Evolutionary conservation across 371 early-diverging fungal species (phyloP), one percentile per base, ranked within the genome.

Genomic region (Umbelopsis sp.): DNA sequence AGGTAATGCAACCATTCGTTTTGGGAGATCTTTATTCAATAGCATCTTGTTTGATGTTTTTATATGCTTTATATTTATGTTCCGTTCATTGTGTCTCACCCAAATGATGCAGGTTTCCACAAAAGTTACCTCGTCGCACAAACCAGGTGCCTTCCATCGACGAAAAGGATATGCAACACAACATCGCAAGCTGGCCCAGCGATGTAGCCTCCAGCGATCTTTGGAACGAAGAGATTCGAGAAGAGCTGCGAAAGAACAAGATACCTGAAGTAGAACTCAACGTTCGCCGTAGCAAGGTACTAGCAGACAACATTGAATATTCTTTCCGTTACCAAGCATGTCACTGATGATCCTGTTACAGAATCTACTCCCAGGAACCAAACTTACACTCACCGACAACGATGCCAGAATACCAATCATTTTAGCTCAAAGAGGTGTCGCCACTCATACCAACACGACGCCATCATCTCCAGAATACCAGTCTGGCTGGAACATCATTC

Each of bases 331-430:
- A 35, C 29, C 8, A 29, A 18, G 24, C 41, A 10, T 41, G 41
- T 41, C 7, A 41, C 41, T 41, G 41, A 41, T 12, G 41, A 41
- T 1, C 22, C 41, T 41, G 1, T 41, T 12, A 41, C 2, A 79
- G 74, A 71, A 76, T 24, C 81, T 94, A 14, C 48, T 74, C 46
- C 74, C 74, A 22, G 74, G 74, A 20, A 64, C 62, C 7, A 48
- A 85, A 52, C 76, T 96, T 8, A 38, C 45, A 16, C 82, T 87
- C 1, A 76, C 70, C 1, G 67, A 80, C 18, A 50, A 66, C 10
- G 96, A 95, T 70, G 76, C 84, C 20, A 69, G 74, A 6, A 83
- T 97, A 2, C 97, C 98, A 0, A 45, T 98, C 24, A 69, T 98
- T 1, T 80, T 97, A 5, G 72, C 96, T 10, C 95, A 94, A 71